Percentiles rank a stretch among this genome's conserved stretches.
Conservation (phyloP, 441 rosid species). For the Adansonia rubrostipa region DNA sequence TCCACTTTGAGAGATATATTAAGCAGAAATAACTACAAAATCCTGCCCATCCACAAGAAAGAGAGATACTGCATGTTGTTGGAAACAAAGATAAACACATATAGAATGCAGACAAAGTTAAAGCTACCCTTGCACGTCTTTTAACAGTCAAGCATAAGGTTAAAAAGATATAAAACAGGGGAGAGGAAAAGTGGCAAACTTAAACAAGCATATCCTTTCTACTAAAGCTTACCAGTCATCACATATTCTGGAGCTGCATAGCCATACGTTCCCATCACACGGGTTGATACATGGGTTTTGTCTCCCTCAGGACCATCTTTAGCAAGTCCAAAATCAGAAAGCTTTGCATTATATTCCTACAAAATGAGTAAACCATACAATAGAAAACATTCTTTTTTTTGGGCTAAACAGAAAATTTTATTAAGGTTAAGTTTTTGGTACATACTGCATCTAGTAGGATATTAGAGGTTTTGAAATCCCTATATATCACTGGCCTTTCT, state of each 20-base stretch:
- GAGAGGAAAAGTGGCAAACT: neutral
- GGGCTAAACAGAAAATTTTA: neutral
- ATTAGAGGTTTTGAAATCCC: conserved; percentile 91
- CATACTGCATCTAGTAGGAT: conserved; percentile 83
- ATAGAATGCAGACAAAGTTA: neutral
- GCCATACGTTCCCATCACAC: conserved; percentile 93
- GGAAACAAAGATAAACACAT: neutral
- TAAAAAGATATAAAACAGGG: neutral
- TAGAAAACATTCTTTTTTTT: neutral
- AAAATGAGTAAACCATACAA: conserved; percentile 24
- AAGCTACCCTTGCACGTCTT: neutral
- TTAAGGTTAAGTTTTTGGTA: conserved; percentile 12
- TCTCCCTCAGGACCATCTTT: conserved; percentile 95
- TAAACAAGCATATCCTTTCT: neutral
- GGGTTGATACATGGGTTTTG: conserved; percentile 90
- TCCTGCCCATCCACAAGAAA: neutral
- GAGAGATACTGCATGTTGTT: neutral
- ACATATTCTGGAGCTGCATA: conserved; percentile 95
- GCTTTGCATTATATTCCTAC: conserved; percentile 89
- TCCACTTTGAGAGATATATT: neutral
- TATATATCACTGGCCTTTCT: conserved; percentile 85
- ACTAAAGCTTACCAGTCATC: conserved; percentile 70
- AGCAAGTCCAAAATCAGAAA: conserved; percentile 92
- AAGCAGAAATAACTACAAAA: neutral
- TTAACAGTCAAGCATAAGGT: neutral